phyloP scores from a whole-genome alignment of 2,329 filamentous ascomycete species.

The Aspergillus transmontanensis region DNA sequence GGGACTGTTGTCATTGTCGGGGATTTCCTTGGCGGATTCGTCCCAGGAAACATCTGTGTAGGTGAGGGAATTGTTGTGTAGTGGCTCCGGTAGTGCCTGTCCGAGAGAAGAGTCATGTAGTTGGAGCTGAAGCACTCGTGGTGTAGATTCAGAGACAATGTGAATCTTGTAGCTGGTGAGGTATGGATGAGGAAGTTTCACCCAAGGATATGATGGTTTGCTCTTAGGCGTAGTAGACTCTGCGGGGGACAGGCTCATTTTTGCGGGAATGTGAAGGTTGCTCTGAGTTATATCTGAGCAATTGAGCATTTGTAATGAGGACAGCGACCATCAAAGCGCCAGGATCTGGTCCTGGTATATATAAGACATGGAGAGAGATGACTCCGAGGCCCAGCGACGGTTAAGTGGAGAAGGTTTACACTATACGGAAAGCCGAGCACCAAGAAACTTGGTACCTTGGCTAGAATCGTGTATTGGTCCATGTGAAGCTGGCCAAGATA shows the following conservation, averaged over 20 bases:
- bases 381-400: neutral
- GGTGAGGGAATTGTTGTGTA: conserved; percentile 42
- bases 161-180: conserved; percentile 48
- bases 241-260: neutral
- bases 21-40: conserved; percentile 28
- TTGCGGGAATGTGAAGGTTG: neutral
- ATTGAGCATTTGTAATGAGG: neutral
- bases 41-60: conserved; percentile 40
- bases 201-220: conserved; percentile 32
- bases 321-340: neutral
- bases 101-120: conserved; percentile 38
- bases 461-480: neutral
- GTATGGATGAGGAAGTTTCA: conserved; percentile 52
- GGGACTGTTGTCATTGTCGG: conserved; percentile 39
- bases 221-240: neutral
- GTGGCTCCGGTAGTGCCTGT: conserved; percentile 35
- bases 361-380: neutral
- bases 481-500: neutral
- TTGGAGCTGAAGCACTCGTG: conserved; percentile 33
- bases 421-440: neutral
- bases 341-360: neutral
- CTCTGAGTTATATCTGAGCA: neutral
- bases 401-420: neutral
- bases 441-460: neutral
- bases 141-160: conserved; percentile 28